These are phyloP conservation scores for Bremia lactucae DNA, from an alignment of 352 stramenopile species.

Conservation along the genomic window DNA sequence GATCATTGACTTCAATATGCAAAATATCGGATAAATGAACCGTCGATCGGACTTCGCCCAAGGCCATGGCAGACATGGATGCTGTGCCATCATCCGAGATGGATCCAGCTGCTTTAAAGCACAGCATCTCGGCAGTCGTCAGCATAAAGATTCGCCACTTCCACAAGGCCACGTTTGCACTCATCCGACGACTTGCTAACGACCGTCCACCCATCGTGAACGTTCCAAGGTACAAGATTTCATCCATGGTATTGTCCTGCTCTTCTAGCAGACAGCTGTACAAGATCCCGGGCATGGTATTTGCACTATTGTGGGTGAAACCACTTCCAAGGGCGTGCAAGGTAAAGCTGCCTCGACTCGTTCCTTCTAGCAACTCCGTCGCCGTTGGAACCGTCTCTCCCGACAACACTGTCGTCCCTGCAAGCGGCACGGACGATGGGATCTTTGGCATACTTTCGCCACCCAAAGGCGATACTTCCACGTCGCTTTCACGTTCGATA, in stretches of 20 bases:
- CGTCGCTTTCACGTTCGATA: slow-evolving; percentile 20
- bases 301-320: slow-evolving; percentile 5
- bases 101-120: slow-evolving; percentile 50
- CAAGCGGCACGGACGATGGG: slow-evolving; percentile 4
- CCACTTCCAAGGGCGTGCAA: slow-evolving; percentile 17
- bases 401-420: not conserved
- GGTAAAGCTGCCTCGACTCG: slow-evolving; percentile 18
- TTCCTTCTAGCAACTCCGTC: too few relatives aligned
- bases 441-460: slow-evolving; percentile 13
- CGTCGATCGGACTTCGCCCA: slow-evolving; percentile 56
- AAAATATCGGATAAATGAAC: slow-evolving; percentile 73
- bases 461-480: slow-evolving; percentile 17
- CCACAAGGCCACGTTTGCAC: slow-evolving; percentile 62
- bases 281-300: slow-evolving; percentile 46
- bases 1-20: slow-evolving; percentile 63
- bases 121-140: slow-evolving; percentile 64
- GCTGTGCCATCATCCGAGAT: slow-evolving; percentile 16
- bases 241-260: slow-evolving; percentile 69
- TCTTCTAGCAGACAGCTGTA: slow-evolving; percentile 65
- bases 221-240: slow-evolving; percentile 66
- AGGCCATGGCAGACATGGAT: slow-evolving; percentile 25
- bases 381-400: too few relatives aligned
- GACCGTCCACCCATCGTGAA: slow-evolving; percentile 69
- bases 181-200: slow-evolving; percentile 58
- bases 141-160: slow-evolving; percentile 74